phyloP scores from a whole-genome alignment of 441 rosid species.

The Hypseocharis bilobata region DNA sequence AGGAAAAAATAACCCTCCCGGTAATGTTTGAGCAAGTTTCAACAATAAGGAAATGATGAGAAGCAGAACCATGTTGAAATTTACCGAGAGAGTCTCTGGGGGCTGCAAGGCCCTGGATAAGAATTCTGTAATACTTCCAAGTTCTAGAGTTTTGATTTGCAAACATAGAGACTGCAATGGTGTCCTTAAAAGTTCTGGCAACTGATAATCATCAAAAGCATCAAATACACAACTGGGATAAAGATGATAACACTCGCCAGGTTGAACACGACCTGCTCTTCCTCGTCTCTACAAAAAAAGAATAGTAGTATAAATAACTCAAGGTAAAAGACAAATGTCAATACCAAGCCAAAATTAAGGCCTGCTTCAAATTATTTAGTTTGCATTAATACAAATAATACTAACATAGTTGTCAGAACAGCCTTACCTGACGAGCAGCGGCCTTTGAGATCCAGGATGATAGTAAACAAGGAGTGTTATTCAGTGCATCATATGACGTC shows the following conservation, averaged over 20 bases:
- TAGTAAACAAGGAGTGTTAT: conserved; percentile 90
- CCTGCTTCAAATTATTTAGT: background rate
- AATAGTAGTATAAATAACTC: conserved; percentile 5
- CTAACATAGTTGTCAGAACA: background rate
- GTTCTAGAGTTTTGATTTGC: conserved; percentile 92
- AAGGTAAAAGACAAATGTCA: background rate
- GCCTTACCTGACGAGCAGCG: conserved; percentile 73
- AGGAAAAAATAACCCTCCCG: background rate
- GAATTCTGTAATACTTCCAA: conserved; percentile 78
- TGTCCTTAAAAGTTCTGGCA: conserved; percentile 94
- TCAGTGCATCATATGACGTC: conserved; percentile 92
- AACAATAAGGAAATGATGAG: background rate
- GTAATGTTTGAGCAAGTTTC: background rate
- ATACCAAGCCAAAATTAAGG: background rate
- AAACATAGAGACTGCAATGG: conserved; percentile 94
- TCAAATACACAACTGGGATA: conserved; percentile 84
- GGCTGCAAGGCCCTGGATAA: conserved; percentile 92
- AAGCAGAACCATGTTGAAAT: conserved; percentile 23
- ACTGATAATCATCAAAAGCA: conserved; percentile 90
- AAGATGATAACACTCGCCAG: conserved; percentile 88
- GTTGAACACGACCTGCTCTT: conserved; percentile 91
- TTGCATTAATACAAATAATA: background rate
- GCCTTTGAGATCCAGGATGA: conserved; percentile 98
- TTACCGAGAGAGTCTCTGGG: conserved; percentile 76
- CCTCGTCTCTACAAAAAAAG: conserved; percentile 66